Percentiles rank a stretch among this genome's conserved stretches.
Conservation (phyloP, 2,329 filamentous ascomycete genomes). For the Pseudogymnoascus sp. region DNA sequence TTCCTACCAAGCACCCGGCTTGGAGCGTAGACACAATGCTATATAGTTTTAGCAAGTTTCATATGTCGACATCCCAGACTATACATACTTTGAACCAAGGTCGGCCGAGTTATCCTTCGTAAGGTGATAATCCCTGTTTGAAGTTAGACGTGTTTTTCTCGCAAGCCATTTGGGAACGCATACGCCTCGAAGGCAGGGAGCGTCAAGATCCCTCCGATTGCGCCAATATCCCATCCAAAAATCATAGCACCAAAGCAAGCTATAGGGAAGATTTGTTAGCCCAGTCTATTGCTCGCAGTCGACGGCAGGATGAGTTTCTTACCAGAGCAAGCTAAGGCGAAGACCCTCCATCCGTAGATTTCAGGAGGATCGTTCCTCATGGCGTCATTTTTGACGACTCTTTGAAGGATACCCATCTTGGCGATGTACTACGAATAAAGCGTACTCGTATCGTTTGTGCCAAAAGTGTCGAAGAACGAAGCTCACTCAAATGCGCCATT, state of each 20-base stretch:
- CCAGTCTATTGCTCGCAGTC: neutral
- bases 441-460: conserved; percentile 1
- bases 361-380: conserved; percentile 61
- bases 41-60: neutral
- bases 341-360: conserved; percentile 64
- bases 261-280: neutral
- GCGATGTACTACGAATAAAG: neutral
- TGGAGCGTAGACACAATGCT: conserved; percentile 63
- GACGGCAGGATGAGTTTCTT: conserved; percentile 16
- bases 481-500: neutral
- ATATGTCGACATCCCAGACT: neutral
- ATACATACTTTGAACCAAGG: neutral
- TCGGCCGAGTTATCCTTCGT: conserved; percentile 11
- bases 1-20: conserved; percentile 60
- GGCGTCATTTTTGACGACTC: conserved; percentile 52
- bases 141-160: conserved; percentile 40
- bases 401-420: conserved; percentile 26
- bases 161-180: conserved; percentile 14
- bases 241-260: conserved; percentile 62
- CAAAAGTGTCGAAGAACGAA: neutral
- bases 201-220: conserved; percentile 69
- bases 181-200: conserved; percentile 54
- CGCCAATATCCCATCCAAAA: conserved; percentile 63
- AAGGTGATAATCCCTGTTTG: conserved; percentile 29
- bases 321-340: conserved; percentile 53